A percentile compares a stretch with the other conserved stretches of the same genome.
These are phyloP conservation scores for Phellopilus nigrolimitatus DNA, from an alignment of 1,284 basidiomycete species.

Conservation along the genomic window DNA sequence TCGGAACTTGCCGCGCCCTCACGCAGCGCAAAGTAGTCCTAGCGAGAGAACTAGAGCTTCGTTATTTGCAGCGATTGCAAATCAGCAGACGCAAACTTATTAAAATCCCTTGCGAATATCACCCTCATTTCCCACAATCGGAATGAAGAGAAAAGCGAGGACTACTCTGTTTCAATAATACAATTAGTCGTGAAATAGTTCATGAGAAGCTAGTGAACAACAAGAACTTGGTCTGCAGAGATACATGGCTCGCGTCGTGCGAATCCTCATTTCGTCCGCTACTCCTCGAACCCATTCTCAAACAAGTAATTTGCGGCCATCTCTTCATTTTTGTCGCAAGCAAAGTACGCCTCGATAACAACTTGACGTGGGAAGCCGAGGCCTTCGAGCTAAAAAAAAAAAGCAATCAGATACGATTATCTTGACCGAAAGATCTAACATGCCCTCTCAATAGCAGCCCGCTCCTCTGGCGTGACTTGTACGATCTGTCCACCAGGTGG, in stretches of 20 bases:
- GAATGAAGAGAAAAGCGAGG: too few relatives aligned
- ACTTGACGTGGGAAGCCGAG: slow-evolving; percentile 81
- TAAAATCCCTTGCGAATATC: too few relatives aligned
- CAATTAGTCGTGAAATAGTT: slow-evolving; percentile 8
- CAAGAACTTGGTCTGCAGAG: not conserved
- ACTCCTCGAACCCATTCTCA: slow-evolving; percentile 64
- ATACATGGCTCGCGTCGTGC: slow-evolving; percentile 7
- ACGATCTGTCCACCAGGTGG: slow-evolving; percentile 68
- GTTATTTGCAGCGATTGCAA: too few relatives aligned
- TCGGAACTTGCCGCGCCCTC: too few relatives aligned
- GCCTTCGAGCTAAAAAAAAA: slow-evolving; percentile 58
- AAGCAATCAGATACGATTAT: slow-evolving; percentile 16
- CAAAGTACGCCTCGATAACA: slow-evolving; percentile 83
- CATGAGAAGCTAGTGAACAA: slow-evolving; percentile 2
- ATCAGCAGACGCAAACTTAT: too few relatives aligned
- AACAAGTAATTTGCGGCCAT: slow-evolving; percentile 90
- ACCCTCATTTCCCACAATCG: too few relatives aligned
- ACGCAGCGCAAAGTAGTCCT: too few relatives aligned
- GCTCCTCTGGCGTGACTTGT: slow-evolving; percentile 79
- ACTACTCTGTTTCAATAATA: slow-evolving; percentile 9
- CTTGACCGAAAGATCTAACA: slow-evolving; percentile 29
- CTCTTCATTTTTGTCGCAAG: slow-evolving; percentile 94
- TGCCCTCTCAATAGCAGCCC: slow-evolving; percentile 82
- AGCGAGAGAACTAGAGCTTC: too few relatives aligned
- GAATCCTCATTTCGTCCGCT: not conserved